Percentiles rank a stretch among this genome's conserved stretches.
Evolutionary conservation across 1,139 yeast genomes (phyloP).

Genomic region (Pichia sp.): DNA sequence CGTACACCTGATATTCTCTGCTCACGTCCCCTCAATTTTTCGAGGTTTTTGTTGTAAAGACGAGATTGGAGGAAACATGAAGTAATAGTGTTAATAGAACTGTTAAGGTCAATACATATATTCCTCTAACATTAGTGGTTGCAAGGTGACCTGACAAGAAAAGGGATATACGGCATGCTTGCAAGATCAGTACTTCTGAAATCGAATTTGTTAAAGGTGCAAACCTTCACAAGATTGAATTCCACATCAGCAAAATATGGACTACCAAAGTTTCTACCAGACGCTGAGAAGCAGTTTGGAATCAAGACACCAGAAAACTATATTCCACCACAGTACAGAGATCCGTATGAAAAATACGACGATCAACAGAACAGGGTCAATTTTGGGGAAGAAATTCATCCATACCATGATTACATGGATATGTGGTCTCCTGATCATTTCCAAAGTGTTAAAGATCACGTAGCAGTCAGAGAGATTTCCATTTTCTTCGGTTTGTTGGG

Average conservation of each 20-base stretch:
- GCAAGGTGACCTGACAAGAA: neutral
- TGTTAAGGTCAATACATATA: too few relatives aligned
- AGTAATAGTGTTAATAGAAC: neutral
- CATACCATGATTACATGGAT: slow-evolving; percentile 69
- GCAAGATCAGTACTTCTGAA: slow-evolving; percentile 13
- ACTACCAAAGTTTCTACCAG: slow-evolving; percentile 31
- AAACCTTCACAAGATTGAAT: slow-evolving; percentile 17
- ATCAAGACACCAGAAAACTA: slow-evolving; percentile 47
- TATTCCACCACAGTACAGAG: slow-evolving; percentile 53
- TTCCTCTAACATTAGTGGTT: too few relatives aligned
- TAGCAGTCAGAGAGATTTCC: slow-evolving; percentile 51
- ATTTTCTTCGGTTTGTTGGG: slow-evolving; percentile 55
- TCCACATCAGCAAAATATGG: slow-evolving; percentile 23
- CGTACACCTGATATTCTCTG: slow-evolving; percentile 7
- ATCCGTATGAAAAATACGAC: slow-evolving; percentile 71
- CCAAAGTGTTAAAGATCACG: slow-evolving; percentile 54
- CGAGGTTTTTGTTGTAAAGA: neutral
- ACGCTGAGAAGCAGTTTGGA: slow-evolving; percentile 33
- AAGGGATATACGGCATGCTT: slow-evolving; percentile 13
- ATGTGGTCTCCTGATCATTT: slow-evolving; percentile 86
- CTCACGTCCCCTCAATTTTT: neutral
- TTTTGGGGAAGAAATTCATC: slow-evolving; percentile 65
- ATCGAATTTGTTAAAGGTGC: slow-evolving; percentile 3
- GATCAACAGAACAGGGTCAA: slow-evolving; percentile 82
- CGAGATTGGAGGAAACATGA: neutral